Base-by-base conservation (phyloP, 768 basidiomycete genomes). In the Suillus bovinus region DNA sequence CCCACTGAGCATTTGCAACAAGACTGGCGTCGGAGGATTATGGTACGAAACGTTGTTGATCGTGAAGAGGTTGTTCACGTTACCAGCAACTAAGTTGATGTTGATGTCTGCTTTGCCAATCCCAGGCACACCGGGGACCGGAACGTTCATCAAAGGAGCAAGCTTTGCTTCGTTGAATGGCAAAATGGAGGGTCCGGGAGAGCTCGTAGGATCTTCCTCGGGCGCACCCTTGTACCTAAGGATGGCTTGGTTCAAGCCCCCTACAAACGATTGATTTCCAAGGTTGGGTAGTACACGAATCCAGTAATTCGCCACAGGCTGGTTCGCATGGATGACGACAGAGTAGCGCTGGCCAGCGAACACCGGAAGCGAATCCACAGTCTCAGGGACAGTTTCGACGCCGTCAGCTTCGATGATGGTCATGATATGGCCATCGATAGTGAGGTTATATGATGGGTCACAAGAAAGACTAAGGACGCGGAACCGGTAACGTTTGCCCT, bases 1-100 rank as follows among this genome's bases (percentile, higher is more conserved):
- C 0, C 86, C 86, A 54, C 82, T 85, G 39, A 88, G 68, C 42
- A 87, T 82, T 64, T 88, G 86, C 14, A 86, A 78, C 13, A 88
- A 76, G 14, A 85, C 80, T 0, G 86, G 86, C 0, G 80, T 72
- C 0, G 76, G 74, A 0, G 85, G 85, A 1, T 75, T 68, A 3
- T 66, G 55, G 66, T 74, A 85, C 31, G 71, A 66, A 52, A 65
- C 65, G 14, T 68, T 70, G 59, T 82, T 82, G 49, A 78, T 34
- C 22, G 41, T 63, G 60, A 74, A 72, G 11, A 49, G 50, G 5
- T 50, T 31, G 33, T 31, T 66, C 36, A 61, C 55, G 46, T 61
- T 63, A n/a, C 67, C 63, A 11, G 69, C 58, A 16, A 70, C 59
- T 29, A 75, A 66, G 47, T 64, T 58, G 2, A 75, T 46, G 52